A percentile compares a stretch with the other conserved stretches of the same genome.
Conservation (phyloP, 1,284 basidiomycete species). For the Boletus mariae region DNA sequence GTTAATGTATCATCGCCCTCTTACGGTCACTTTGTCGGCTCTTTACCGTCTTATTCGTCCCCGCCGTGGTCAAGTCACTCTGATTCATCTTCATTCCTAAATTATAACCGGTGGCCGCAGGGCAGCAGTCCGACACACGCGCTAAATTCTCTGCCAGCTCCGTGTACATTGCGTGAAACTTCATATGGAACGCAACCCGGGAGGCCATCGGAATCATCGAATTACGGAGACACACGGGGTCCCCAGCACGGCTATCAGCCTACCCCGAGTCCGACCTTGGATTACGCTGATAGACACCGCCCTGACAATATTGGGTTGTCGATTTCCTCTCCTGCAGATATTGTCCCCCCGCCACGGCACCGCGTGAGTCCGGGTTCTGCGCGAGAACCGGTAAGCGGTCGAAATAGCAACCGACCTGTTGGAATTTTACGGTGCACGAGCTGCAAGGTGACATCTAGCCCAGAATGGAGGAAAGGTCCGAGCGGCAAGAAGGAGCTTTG, state of each 20-base stretch:
- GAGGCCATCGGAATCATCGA: conserved; percentile 24
- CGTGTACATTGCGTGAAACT: conserved; percentile 31
- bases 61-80: conserved; percentile 45
- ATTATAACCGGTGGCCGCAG: conserved; percentile 41
- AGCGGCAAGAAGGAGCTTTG: conserved; percentile 90
- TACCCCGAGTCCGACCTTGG: conserved; percentile 40
- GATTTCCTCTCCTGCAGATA: conserved; percentile 35
- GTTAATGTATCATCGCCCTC: conserved; percentile 28
- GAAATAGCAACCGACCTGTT: conserved; percentile 59
- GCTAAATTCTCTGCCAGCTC: conserved; percentile 25
- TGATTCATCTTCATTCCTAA: conserved; percentile 35
- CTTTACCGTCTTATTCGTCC: conserved; percentile 42
- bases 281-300: conserved; percentile 37
- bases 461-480: conserved; percentile 92
- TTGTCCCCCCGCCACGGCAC: conserved; percentile 63
- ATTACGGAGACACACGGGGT: conserved; percentile 27
- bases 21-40: conserved; percentile 24
- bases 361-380: conserved; percentile 45
- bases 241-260: conserved; percentile 36
- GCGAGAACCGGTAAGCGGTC: conserved; percentile 22
- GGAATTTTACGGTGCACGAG: conserved; percentile 76
- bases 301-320: conserved; percentile 25
- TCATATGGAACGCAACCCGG: conserved; percentile 26
- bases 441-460: conserved; percentile 81
- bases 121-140: conserved; percentile 36